Evolutionary conservation across 1,139 yeast species (phyloP), one percentile per base, ranked within the genome.

Genomic region (Protomyces lactucae-debilis): DNA sequence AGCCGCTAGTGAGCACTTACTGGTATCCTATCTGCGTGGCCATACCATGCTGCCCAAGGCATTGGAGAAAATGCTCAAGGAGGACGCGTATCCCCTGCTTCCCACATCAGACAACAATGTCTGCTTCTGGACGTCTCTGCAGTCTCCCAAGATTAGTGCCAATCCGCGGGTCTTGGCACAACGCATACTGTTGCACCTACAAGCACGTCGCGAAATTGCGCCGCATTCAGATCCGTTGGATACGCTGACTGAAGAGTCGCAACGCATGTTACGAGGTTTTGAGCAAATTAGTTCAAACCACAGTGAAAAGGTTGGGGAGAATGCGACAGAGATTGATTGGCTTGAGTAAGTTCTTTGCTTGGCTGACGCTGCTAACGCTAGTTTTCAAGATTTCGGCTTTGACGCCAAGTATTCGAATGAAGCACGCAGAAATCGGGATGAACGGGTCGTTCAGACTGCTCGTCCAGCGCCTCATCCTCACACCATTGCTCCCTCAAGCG

Each of bases 61-160:
- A 6, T 35, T 57, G 9, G 53, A 51, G 14, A 51, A 21, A 6
- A 35, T 52, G 36, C 32, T 57, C 25, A 23, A 51, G n/a, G 40
- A 25, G 25, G 55, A 51, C 16, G 32, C 39, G 3, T 57, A 57
- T n/a, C 61, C 61, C 9, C 55, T 54, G 32, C 14, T 21, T 8
- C 35, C 54, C 4, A 28, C 54, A 1, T 9, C 21, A 16, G 48
- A 43, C 14, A 18, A 43, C n/a, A 23, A 16, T 35, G 36, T 43
- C 28, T 21, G 43, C 40, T 9, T 25, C 9, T 35, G 46, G 23
- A 14, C 28, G 18, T 48, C 52, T 2, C 55, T 32, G 5, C 55
- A 37, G 48, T 37, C 46, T 16, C 51, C 52, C 40, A 57, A 57
- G 18, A 48, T 56, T n/a, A 35, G 52, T n/a, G 53, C 53, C 35